These are phyloP conservation scores for Mimosa pudica DNA, from an alignment of 306 rosid genomes.

Conservation along the genomic window DNA sequence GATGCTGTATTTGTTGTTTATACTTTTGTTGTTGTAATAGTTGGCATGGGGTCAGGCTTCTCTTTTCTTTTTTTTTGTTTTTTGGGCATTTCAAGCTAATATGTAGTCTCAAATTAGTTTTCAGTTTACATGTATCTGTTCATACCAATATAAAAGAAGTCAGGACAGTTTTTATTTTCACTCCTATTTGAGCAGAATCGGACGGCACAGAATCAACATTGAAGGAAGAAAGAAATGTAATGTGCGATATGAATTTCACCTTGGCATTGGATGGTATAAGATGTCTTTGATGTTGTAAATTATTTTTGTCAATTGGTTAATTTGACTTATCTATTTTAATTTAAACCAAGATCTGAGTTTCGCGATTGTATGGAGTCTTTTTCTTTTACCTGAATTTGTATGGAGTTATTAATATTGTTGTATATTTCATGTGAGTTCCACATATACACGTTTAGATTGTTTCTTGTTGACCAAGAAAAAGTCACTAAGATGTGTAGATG, in stretches of 20 bases:
- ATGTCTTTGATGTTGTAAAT: background rate
- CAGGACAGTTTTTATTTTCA: constrained; percentile 34
- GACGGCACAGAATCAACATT: background rate
- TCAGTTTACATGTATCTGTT: constrained; percentile 47
- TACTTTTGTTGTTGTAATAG: constrained; percentile 27
- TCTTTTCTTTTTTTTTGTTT: constrained; percentile 12
- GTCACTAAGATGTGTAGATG: too few species aligned
- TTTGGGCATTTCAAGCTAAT: constrained; percentile 39
- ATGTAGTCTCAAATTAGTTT: constrained; percentile 43
- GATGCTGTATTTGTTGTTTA: constrained; percentile 47
- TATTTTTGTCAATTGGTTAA: background rate
- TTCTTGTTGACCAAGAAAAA: too few species aligned
- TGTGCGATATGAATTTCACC: background rate
- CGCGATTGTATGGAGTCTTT: background rate
- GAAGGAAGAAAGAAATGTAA: constrained; percentile 18
- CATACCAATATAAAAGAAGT: constrained; percentile 47
- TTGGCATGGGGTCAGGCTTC: constrained; percentile 13
- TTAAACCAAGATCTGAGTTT: background rate
- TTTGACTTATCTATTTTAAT: background rate
- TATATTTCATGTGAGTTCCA: too few species aligned
- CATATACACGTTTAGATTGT: too few species aligned
- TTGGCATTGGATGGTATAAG: background rate
- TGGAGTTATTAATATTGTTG: too few species aligned
- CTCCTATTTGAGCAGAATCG: background rate
- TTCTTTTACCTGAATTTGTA: too few species aligned